Conservation (phyloP, 208 protist genomes). For the Leishmania braziliensis region DNA sequence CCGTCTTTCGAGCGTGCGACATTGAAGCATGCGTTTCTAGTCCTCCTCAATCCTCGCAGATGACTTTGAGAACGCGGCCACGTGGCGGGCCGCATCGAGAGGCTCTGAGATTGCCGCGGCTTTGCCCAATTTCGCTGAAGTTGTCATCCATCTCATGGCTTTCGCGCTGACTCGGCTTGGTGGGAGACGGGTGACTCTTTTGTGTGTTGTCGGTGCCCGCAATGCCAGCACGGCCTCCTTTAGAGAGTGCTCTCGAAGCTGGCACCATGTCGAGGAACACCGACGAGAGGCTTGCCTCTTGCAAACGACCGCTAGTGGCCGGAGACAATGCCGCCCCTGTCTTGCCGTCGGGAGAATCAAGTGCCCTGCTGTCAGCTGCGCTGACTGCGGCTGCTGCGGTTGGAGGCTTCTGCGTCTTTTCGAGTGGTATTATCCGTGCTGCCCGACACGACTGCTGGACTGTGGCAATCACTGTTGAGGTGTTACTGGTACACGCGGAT, state of each 20-base stretch:
- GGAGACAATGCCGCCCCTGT: not conserved
- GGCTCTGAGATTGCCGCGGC: not conserved
- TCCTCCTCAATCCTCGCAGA: constrained; percentile 27
- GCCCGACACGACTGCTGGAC: constrained; percentile 15
- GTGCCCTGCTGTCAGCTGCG: not conserved
- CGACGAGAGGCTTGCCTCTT: not conserved
- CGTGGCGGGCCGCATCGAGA: constrained; percentile 12
- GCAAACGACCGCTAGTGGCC: too few relatives aligned
- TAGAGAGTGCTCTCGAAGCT: too few relatives aligned
- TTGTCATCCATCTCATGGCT: not conserved
- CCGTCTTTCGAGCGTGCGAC: not conserved
- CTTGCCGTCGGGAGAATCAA: not conserved
- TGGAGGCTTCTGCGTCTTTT: not conserved
- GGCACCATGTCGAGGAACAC: not conserved
- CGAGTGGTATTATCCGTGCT: not conserved
- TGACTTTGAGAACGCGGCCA: constrained; percentile 9
- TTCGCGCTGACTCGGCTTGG: not conserved
- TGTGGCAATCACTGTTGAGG: constrained; percentile 15
- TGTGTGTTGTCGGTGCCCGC: not conserved
- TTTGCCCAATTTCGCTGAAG: not conserved
- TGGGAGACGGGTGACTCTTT: not conserved
- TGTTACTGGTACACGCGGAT: not conserved
- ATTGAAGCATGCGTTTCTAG: not conserved
- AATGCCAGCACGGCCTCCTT: too few relatives aligned
- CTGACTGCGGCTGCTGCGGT: not conserved